Percentiles rank a stretch among this genome's conserved stretches.
These are phyloP conservation scores for Fusarium torulosum DNA, from an alignment of 2,329 filamentous ascomycete species.

Conservation along the genomic window DNA sequence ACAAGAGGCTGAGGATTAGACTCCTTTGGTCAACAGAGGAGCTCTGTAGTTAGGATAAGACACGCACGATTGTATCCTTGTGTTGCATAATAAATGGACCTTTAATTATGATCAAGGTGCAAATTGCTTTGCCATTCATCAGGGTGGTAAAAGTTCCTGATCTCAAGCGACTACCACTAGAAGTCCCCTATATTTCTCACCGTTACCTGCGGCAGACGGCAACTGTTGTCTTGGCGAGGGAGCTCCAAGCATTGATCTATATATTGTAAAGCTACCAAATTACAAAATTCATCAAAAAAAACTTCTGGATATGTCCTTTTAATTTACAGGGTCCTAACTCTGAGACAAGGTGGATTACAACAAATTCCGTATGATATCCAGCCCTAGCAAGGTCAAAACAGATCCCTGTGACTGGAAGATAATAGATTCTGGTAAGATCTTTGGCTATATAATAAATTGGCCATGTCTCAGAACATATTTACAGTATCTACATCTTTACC, in stretches of 20 bases:
- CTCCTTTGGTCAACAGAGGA: neutral
- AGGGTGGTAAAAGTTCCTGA: conserved; percentile 23
- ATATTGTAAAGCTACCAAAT: conserved; percentile 5
- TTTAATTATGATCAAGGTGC: neutral
- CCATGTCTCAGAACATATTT: too few species aligned
- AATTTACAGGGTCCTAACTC: neutral
- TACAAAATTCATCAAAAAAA: too few species aligned
- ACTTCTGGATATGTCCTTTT: neutral
- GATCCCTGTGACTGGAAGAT: too few species aligned
- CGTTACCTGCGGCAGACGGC: conserved; percentile 9
- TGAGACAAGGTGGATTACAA: neutral
- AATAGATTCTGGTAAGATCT: too few species aligned
- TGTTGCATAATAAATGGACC: neutral
- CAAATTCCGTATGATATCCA: neutral
- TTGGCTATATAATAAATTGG: too few species aligned
- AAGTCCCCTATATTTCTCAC: conserved; percentile 6
- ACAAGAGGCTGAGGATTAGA: neutral
- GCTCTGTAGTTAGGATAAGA: neutral
- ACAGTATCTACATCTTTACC: too few species aligned
- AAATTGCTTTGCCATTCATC: neutral
- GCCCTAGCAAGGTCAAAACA: too few species aligned
- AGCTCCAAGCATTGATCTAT: conserved; percentile 2
- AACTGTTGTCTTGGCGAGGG: conserved; percentile 24
- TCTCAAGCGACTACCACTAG: neutral
- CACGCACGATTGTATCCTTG: neutral